Percentiles rank a stretch among this genome's conserved stretches.
phyloP scores from a whole-genome alignment of 148 eudicot species.

The Dysphania ambrosioides region DNA sequence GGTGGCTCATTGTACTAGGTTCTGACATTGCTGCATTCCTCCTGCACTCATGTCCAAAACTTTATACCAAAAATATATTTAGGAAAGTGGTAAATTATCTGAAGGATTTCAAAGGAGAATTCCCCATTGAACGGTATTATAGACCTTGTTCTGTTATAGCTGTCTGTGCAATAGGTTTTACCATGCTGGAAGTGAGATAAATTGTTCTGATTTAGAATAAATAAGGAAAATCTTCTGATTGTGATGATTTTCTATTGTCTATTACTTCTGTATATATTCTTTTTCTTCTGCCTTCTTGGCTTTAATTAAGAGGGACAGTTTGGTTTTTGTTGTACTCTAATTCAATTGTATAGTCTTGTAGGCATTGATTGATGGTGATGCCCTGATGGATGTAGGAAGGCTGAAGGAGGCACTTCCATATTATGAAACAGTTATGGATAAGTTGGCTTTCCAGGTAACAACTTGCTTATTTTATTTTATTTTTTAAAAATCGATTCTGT shows the following conservation, averaged over 20 bases:
- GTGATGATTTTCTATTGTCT: neutral
- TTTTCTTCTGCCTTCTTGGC: neutral
- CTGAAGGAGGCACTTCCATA: slow-evolving; percentile 76
- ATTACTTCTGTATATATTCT: neutral
- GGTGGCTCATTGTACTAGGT: neutral
- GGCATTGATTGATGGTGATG: slow-evolving; percentile 77
- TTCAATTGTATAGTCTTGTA: slow-evolving; percentile 41
- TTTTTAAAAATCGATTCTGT: neutral
- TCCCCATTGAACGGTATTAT: neutral
- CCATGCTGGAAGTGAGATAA: neutral
- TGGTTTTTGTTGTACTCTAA: slow-evolving; percentile 23
- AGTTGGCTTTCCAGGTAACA: slow-evolving; percentile 70
- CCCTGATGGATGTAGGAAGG: slow-evolving; percentile 76
- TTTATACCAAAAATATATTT: neutral
- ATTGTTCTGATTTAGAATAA: neutral
- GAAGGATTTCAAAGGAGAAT: neutral
- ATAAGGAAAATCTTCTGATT: neutral
- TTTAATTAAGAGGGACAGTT: neutral
- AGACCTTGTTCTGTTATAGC: too few species aligned
- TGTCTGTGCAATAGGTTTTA: neutral
- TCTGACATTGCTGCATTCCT: neutral
- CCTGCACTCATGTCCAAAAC: neutral
- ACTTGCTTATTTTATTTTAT: too few species aligned
- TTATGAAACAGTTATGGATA: slow-evolving; percentile 77
- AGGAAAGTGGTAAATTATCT: neutral